These are phyloP conservation scores for Medakamo hakoo DNA, from an alignment of 139 green algal species.

Conservation along the genomic window DNA sequence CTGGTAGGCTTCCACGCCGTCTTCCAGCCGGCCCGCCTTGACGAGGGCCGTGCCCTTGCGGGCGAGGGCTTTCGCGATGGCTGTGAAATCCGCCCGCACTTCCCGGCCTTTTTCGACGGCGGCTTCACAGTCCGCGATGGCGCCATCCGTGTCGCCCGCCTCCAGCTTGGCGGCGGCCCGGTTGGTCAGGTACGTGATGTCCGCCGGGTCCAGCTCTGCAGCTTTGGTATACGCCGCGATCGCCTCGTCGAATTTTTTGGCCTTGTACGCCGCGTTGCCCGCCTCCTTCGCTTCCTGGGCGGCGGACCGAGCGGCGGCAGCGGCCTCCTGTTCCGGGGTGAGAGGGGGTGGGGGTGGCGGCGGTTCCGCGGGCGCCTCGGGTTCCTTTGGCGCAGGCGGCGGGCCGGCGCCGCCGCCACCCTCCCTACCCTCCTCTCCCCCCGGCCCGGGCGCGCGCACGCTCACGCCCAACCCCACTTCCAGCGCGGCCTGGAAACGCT, in stretches of 20 bases:
- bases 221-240: slow-evolving; percentile 77
- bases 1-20: slow-evolving; percentile 67
- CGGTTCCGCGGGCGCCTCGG: background rate
- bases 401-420: slow-evolving; percentile 7
- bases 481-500: slow-evolving; percentile 47
- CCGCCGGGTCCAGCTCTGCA: slow-evolving; percentile 65
- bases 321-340: slow-evolving; percentile 8
- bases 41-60: slow-evolving; percentile 78
- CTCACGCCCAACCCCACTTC: slow-evolving; percentile 26
- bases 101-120: slow-evolving; percentile 65
- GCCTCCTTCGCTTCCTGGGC: slow-evolving; percentile 64
- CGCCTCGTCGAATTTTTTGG: slow-evolving; percentile 73
- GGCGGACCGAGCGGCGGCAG: slow-evolving; percentile 20
- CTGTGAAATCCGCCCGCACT: slow-evolving; percentile 80
- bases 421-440: slow-evolving; percentile 15
- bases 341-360: background rate
- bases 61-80: slow-evolving; percentile 73
- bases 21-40: slow-evolving; percentile 59
- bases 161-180: slow-evolving; percentile 86
- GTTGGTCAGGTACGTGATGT: slow-evolving; percentile 95
- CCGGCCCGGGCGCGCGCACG: slow-evolving; percentile 13
- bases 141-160: slow-evolving; percentile 59
- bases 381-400: background rate
- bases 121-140: slow-evolving; percentile 74
- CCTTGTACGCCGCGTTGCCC: slow-evolving; percentile 91